These are phyloP conservation scores for Talaromyces borbonicus DNA, from an alignment of 495 filamentous ascomycete genomes.

Conservation along the genomic window DNA sequence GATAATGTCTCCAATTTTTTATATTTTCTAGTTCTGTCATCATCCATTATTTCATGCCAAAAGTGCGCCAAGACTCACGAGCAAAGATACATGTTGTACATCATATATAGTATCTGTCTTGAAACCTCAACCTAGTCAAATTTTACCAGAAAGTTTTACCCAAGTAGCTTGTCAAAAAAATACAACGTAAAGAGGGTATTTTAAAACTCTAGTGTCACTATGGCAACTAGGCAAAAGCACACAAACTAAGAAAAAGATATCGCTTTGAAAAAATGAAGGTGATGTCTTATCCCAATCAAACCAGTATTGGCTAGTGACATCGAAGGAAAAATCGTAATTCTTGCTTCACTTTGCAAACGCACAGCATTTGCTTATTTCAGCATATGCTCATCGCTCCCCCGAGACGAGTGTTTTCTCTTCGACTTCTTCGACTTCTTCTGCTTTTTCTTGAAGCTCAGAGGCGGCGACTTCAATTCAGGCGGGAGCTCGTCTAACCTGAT, in stretches of 20 bases:
- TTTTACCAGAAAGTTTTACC: too few relatives aligned
- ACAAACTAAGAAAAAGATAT: too few relatives aligned
- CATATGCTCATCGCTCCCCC: not conserved
- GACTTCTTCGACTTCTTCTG: conserved; percentile 2
- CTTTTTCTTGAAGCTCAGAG: not conserved
- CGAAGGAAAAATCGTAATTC: not conserved
- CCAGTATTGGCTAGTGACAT: too few relatives aligned
- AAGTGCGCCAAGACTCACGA: too few relatives aligned
- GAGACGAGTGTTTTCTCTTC: conserved; percentile 1
- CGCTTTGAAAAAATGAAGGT: not conserved
- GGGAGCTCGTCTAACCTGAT: conserved; percentile 1
- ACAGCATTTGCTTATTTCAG: not conserved
- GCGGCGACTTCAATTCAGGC: not conserved
- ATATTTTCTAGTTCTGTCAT: too few relatives aligned
- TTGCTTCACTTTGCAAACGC: not conserved
- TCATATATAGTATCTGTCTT: too few relatives aligned
- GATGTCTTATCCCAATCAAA: not conserved
- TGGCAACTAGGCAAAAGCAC: not conserved
- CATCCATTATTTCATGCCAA: too few relatives aligned
- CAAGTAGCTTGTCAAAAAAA: too few relatives aligned
- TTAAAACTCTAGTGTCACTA: not conserved
- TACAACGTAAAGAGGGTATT: not conserved
- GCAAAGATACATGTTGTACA: too few relatives aligned
- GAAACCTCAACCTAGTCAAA: too few relatives aligned
- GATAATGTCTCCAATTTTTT: too few relatives aligned